These are phyloP conservation scores for Oropetium thomaeum DNA, from an alignment of 176 grass and related monocot species.

Conservation along the genomic window DNA sequence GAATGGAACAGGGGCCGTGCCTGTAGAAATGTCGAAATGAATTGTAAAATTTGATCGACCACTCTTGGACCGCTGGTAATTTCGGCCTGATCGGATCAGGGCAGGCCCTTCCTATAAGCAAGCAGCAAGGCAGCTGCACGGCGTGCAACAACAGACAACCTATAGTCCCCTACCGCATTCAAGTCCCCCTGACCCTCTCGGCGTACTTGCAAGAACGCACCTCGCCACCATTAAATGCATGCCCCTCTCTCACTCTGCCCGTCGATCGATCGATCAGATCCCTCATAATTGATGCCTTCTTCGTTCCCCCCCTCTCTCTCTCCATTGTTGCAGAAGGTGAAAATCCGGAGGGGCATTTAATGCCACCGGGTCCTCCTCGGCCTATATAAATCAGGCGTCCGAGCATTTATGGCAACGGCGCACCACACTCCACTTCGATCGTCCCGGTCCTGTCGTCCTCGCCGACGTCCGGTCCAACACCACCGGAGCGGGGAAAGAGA, in stretches of 20 bases:
- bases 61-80: too few relatives aligned
- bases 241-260: background rate
- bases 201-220: slow-evolving; percentile 47
- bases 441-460: slow-evolving; percentile 3
- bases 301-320: background rate
- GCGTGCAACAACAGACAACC: slow-evolving; percentile 30
- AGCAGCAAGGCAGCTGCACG: slow-evolving; percentile 15
- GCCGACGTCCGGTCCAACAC: background rate
- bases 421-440: background rate
- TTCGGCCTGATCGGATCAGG: too few relatives aligned
- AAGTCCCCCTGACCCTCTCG: slow-evolving; percentile 9
- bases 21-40: too few relatives aligned
- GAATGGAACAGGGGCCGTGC: too few relatives aligned
- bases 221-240: slow-evolving; percentile 37
- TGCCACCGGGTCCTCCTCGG: slow-evolving; percentile 39
- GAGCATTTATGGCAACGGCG: slow-evolving; percentile 27
- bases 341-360: slow-evolving; percentile 76
- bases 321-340: slow-evolving; percentile 46
- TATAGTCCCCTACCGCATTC: slow-evolving; percentile 41
- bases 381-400: slow-evolving; percentile 61
- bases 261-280: too few relatives aligned
- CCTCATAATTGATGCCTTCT: slow-evolving; percentile 17
- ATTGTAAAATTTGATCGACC: too few relatives aligned
- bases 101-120: too few relatives aligned
- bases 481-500: background rate